Percentiles rank a stretch among this genome's conserved stretches.
These are phyloP conservation scores for Globisporangium polare DNA, from an alignment of 352 stramenopile genomes.

Conservation along the genomic window DNA sequence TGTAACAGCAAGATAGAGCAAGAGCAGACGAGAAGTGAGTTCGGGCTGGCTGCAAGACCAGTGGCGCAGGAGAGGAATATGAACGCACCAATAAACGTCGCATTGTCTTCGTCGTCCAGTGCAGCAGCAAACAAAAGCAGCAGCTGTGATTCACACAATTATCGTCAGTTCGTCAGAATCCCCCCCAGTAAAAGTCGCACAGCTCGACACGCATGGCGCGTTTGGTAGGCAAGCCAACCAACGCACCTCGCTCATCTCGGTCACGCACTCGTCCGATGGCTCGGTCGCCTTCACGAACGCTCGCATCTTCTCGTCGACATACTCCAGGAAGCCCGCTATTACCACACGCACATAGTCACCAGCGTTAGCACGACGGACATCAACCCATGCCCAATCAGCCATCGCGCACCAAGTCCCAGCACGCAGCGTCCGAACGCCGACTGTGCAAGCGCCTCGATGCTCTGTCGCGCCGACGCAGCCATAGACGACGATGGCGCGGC, in stretches of 20 bases:
- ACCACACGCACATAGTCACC: not conserved
- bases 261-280: constrained; percentile 26
- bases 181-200: too few relatives aligned
- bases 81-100: constrained; percentile 59
- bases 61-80: too few relatives aligned
- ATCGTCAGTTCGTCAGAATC: not conserved
- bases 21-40: not conserved
- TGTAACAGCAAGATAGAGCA: constrained; percentile 11
- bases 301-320: constrained; percentile 40
- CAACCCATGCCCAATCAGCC: not conserved
- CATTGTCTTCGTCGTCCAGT: constrained; percentile 79
- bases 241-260: constrained; percentile 41
- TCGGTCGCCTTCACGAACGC: constrained; percentile 30
- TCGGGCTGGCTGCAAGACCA: not conserved
- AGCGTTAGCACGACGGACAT: not conserved
- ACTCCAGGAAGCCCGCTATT: constrained; percentile 65
- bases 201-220: too few relatives aligned
- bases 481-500: not conserved
- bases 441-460: constrained; percentile 20
- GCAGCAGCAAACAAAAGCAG: constrained; percentile 49
- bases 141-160: constrained; percentile 16
- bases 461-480: constrained; percentile 1
- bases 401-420: constrained; percentile 55
- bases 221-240: not conserved
- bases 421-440: constrained; percentile 68